These are phyloP conservation scores for Dipteronia sinensis DNA, from an alignment of 345 rosid genomes.

Conservation along the genomic window DNA sequence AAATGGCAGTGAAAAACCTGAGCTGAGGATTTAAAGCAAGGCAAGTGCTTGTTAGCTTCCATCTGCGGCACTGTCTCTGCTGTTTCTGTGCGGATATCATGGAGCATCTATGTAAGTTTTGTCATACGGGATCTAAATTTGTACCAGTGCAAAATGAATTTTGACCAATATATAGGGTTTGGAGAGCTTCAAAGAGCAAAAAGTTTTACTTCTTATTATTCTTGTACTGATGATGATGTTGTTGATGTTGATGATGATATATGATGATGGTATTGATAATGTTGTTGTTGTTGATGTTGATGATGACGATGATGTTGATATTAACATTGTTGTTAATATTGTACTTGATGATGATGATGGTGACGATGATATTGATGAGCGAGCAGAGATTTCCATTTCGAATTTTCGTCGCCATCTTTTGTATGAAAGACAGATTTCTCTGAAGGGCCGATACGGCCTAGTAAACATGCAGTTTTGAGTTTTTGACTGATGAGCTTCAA, in stretches of 20 bases:
- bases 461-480: no score
- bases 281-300: no score
- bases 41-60: conserved; percentile 30
- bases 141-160: not conserved
- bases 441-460: no score
- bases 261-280: no score
- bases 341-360: not conserved
- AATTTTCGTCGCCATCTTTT: conserved; percentile 44
- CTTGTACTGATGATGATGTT: no score
- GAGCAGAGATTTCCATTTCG: conserved; percentile 43
- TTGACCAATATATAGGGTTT: not conserved
- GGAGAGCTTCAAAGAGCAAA: conserved; percentile 34
- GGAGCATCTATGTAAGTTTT: conserved; percentile 23
- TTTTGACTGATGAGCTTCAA: no score
- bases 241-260: no score
- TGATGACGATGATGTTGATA: no score
- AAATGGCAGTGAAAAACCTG: conserved; percentile 30
- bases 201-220: conserved; percentile 22
- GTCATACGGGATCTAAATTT: no score
- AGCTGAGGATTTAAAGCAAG: conserved; percentile 1
- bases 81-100: not conserved
- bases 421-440: conserved; percentile 45
- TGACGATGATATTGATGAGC: conserved; percentile 43
- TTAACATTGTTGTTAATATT: no score
- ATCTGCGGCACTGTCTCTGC: not conserved